Base-by-base conservation (phyloP, 2,329 filamentous ascomycete genomes). In the Aspergillus nomiae region DNA sequence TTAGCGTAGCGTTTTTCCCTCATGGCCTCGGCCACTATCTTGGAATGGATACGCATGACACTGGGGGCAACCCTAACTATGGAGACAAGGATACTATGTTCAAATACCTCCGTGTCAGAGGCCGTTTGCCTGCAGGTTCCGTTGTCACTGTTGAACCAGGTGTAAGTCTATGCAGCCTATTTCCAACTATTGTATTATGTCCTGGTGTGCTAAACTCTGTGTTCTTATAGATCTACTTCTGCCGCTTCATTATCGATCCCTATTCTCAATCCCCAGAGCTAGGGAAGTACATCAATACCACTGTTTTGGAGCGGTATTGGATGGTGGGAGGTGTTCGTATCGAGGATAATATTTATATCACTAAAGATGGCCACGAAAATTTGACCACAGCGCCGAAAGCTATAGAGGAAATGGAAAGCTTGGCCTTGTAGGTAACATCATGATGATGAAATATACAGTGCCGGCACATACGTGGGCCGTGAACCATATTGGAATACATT, bases 111-210 rank as follows among this genome's bases (percentile, higher is more conserved):
- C 85, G 95, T 51, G 89, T 96, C 45, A 84, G 95, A 59, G 90
- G 91, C 14, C 84, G 80, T 26, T 77, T 97, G 55, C 92, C 92
- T 0, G 89, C 88, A 0, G 90, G 91, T 9, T 90, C 90, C 56
- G 92, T 99, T 28, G 89, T 99, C 59, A 99, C 95, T 0, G 94
- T 98, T 45, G 95, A 99, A 82, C 95, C 95, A 14, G 95, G 95
- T 55, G 87, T 92, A 83, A 78, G 87, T 83, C 36, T 56, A 28
- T 19, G 7, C 26, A 30, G 24, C 8, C 4, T 19, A 43, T 60
- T 62, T 36, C 21, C 56, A 62, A 41, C 14, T 46, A 56, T 11
- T 14, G 38, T 21, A 36, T 32, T 53, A 30, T 57, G 4, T 12
- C 19, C 10, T 6, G 28, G 12, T 51, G 19, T n/a, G 32, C 48